Evolutionary conservation across 2,329 filamentous ascomycete species (phyloP), one percentile per base, ranked within the genome.

Genomic region (Helminthosporium solani): DNA sequence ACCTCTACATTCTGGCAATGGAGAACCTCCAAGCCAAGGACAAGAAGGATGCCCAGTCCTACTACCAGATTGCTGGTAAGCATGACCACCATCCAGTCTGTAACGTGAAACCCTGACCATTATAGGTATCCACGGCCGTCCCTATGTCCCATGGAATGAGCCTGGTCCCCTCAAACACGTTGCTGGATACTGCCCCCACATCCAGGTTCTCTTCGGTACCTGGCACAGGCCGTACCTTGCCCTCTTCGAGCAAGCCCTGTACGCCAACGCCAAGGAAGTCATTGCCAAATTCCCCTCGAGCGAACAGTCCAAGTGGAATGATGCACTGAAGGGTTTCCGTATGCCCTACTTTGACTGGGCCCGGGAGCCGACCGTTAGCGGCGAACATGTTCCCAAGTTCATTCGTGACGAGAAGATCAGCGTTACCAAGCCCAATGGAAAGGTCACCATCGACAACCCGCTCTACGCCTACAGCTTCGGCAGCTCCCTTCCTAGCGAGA

Each of bases 211-310:
- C 14, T 94, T 95, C 64, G 82, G 86, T 31, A 79, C 84, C 31
- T 95, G 90, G 90, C 90, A 95, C 75, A 81, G 90, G 40, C 87
- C 88, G 1, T 95, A 92, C 67, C 74, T 94, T 44, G 75, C 80
- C 8, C 70, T 86, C 8, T 83, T 73, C 52, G 77, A 86, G 72
- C 74, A 78, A 70, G 63, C 69, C 9, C 64, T 72, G 40, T 74
- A 70, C 56, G 52, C 61, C 25, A 61, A 68, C 49, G 68, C 76
- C 20, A 54, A 67, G 34, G 70, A 70, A 38, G 69, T 70, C 30
- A 73, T 74, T 34, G 62, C 66, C 43, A 60, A 64, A 7, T 76
- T 75, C 57, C 72, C 74, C 6, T 47, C 58, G 11, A 61, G 63
- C 46, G 57, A 68, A 38, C 71, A 68, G 23, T 49, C 65, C 40